A percentile compares a stretch with the other conserved stretches of the same genome.
phyloP scores from a whole-genome alignment of 805 yeast genomes.

The Blastobotrys chiropterorum region DNA sequence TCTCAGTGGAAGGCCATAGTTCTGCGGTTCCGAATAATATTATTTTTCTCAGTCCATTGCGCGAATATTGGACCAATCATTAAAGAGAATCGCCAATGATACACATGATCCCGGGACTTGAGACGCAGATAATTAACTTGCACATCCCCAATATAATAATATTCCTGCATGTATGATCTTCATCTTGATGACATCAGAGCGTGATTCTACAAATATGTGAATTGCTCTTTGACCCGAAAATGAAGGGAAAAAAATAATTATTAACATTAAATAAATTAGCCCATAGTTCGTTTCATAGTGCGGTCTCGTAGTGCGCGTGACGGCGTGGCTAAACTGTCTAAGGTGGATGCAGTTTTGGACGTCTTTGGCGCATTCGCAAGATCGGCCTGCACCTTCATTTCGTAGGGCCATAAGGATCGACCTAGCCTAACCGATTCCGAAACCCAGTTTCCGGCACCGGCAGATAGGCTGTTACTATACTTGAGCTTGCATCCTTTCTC shows the following conservation, averaged over 20 bases:
- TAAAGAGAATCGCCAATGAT: not conserved
- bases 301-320: constrained; percentile 20
- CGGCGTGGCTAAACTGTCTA: constrained; percentile 15
- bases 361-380: constrained; percentile 10
- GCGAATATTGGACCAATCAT: not conserved
- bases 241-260: too few relatives aligned
- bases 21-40: not conserved
- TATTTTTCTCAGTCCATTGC: not conserved
- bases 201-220: too few relatives aligned
- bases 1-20: too few relatives aligned
- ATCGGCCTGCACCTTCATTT: constrained; percentile 13
- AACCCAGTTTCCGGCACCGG: constrained; percentile 15
- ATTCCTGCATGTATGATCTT: not conserved
- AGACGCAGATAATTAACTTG: not conserved
- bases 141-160: not conserved
- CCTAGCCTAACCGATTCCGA: constrained; percentile 28
- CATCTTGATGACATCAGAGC: not conserved
- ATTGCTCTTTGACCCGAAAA: too few relatives aligned
- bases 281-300: constrained; percentile 4
- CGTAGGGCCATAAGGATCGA: constrained; percentile 26
- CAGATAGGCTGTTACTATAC: constrained; percentile 39
- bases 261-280: not conserved
- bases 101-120: not conserved
- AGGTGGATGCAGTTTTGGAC: not conserved
- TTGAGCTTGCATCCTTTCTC: constrained; percentile 60